Base-by-base conservation (phyloP, 768 basidiomycete genomes). In the Macrolepiota fuliginosa region DNA sequence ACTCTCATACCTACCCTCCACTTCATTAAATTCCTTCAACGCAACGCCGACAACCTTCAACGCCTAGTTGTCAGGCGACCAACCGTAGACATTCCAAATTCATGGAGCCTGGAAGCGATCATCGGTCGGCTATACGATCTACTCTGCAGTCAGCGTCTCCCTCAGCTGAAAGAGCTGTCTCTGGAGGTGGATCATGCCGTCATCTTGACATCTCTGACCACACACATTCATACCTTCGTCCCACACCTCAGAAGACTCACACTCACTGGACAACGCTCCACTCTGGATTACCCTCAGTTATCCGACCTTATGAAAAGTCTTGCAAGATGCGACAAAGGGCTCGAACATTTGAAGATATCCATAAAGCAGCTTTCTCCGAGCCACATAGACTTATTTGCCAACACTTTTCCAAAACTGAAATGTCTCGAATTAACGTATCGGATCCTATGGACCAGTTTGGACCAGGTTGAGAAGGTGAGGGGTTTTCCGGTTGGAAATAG, bases 31-130 rank as follows among this genome's bases (percentile, higher is more conserved):
- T 66, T 66, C 37, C 51, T 66, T 2, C 51, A 56, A 17, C 40
- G 47, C 2, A 62, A 61, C 47, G 47, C 50, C 7, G 40, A 40
- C 37, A 64, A 55, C 24, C 57, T 66, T 19, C 58, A 64, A 47
- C 53, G 63, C 12, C 37, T 66, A 7, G 61, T 66, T 6, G 46
- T 66, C 25, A 32, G 54, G 12, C 58, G 58, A 32, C 58, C 58
- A 19, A 59, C 58, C 9, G 58, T 59, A 4, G 58, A 59, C 36
- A 49, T 54, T 24, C 53, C 54, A 1, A 61, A 24, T n/a, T 55
- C 47, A 25, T 61, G 60, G 60, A 55, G 42, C 4, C 24, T 39
- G 6, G 35, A 61, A 25, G 46, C 15, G 4, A 47, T 55, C 27
- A 49, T 61, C 19, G 22, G 46, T 1, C 19, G 54, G n/a, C 19